Conservation (phyloP, 345 rosid genomes). For the Brassica rapa region DNA sequence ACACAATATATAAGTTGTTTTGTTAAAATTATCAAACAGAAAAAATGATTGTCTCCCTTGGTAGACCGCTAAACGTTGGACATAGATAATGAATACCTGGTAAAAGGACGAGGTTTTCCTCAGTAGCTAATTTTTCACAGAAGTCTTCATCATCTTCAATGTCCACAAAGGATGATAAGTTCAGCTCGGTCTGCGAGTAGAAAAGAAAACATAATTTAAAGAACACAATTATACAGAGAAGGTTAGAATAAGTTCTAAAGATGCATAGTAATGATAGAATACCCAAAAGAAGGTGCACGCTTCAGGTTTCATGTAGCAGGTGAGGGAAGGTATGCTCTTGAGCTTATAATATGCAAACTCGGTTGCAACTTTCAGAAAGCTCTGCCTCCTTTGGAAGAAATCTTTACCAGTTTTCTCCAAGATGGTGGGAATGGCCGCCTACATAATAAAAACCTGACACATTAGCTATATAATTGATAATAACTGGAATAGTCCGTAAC, state of each 20-base stretch:
- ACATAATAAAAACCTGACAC: neutral
- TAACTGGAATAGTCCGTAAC: neutral
- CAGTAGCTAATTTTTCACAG: slow-evolving; percentile 31
- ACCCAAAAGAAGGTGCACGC: slow-evolving; percentile 75
- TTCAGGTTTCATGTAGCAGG: slow-evolving; percentile 56
- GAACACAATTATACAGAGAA: neutral
- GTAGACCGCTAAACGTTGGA: no score
- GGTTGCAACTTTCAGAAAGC: slow-evolving; percentile 46
- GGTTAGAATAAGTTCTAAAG: neutral
- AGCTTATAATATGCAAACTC: slow-evolving; percentile 46
- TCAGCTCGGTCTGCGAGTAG: slow-evolving; percentile 3
- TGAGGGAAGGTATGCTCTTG: slow-evolving; percentile 54
- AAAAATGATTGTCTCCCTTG: no score
- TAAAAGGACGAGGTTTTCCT: slow-evolving; percentile 31
- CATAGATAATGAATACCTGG: slow-evolving; percentile 18
- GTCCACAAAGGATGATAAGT: neutral
- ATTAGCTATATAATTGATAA: neutral
- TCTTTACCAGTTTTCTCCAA: slow-evolving; percentile 58
- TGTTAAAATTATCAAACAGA: no score
- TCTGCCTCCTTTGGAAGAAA: slow-evolving; percentile 48
- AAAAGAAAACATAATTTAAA: neutral
- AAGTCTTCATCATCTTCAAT: slow-evolving; percentile 30
- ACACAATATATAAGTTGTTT: neutral
- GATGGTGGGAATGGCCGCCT: slow-evolving; percentile 67
- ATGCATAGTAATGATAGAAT: neutral